A percentile compares a stretch with the other conserved stretches of the same genome.
These are phyloP conservation scores for Trichoderma afroharzianum DNA, from an alignment of 2,329 filamentous ascomycete species.

Conservation along the genomic window DNA sequence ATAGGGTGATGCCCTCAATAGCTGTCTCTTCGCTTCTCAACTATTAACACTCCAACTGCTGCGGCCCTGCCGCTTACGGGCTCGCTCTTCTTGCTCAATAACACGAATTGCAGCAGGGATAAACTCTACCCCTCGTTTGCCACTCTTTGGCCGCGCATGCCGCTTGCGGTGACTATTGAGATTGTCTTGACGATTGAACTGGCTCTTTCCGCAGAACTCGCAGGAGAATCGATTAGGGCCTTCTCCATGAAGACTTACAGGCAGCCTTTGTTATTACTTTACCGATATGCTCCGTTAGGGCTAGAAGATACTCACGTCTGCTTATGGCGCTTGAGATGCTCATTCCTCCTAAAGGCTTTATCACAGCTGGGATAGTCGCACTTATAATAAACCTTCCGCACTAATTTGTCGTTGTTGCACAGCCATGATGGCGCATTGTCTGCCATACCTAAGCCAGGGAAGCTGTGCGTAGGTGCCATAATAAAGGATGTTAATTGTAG, in stretches of 20 bases:
- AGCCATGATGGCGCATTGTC: conserved; percentile 38
- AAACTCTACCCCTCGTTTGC: conserved; percentile 39
- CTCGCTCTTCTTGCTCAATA: conserved; percentile 39
- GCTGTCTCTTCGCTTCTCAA: conserved; percentile 30
- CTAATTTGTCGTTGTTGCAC: conserved; percentile 39
- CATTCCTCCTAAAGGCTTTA: conserved; percentile 49
- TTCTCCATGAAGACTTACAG: conserved; percentile 35
- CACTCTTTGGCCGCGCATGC: conserved; percentile 38
- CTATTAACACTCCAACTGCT: background rate
- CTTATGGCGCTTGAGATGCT: conserved; percentile 55
- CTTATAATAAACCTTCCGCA: conserved; percentile 39
- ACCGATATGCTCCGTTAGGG: too few relatives aligned
- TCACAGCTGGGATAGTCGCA: conserved; percentile 46
- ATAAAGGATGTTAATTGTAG: conserved; percentile 35
- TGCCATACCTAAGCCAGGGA: conserved; percentile 37
- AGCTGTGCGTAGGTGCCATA: conserved; percentile 39
- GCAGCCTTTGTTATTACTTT: background rate
- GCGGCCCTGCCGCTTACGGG: conserved; percentile 36
- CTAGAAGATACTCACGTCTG: conserved; percentile 42
- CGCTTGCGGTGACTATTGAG: conserved; percentile 42
- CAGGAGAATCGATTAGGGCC: conserved; percentile 39
- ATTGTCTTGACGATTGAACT: conserved; percentile 41
- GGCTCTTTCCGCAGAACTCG: conserved; percentile 41
- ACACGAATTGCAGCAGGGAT: conserved; percentile 38
- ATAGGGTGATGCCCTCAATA: conserved; percentile 24